Evolutionary conservation across 139 green algal species (phyloP), one percentile per base, ranked within the genome.

Genomic region (Coccomyxa sp.): DNA sequence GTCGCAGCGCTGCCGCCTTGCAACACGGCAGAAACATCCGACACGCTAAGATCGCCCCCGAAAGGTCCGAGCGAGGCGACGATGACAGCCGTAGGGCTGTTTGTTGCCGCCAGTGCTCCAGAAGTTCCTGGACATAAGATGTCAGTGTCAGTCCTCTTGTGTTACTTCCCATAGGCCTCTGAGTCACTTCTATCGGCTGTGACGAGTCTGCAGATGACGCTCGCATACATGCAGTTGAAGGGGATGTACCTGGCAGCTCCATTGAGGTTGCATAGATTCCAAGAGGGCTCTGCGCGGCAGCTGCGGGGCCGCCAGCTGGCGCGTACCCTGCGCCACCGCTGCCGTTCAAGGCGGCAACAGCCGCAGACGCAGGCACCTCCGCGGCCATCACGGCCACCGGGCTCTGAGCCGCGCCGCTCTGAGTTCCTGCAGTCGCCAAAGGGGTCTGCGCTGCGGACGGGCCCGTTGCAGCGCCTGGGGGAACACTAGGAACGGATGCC

Each of bases 201-300:
- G 4, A 21, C 1, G 18, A 9, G 63, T 68, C 60, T 25, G 60
- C 60, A 68, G 60, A 14, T 68, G 16, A 68, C 15, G 60, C 60
- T 68, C n/a, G n/a, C 16, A 68, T 14, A 28, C 18, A 71, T 15
- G 14, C 14, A 38, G 10, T 25, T 15, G 23, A 31, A 25, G 71
- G 3, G 3, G 9, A n/a, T 10, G 10, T n/a, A 38, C 71, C 71
- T 38, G 71, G n/a, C 32, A 81, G 71, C 74, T 85, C 82, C 82
- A 85, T 85, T 32, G 45, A 66, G 25, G 82, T 85, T 0, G 82
- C 80, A 32, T 85, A 85, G 75, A 85, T 25, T 59, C 76, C 80
- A 31, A 16, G 27, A 3, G 27, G 23, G 0, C 17, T 77, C 23
- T 77, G 21, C 23, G 23, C 31, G 76, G 30, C 76, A 7, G 17